Percentiles rank a stretch among this genome's conserved stretches.
phyloP scores from a whole-genome alignment of 2,329 filamentous ascomycete species.

The Penicillium sp. region DNA sequence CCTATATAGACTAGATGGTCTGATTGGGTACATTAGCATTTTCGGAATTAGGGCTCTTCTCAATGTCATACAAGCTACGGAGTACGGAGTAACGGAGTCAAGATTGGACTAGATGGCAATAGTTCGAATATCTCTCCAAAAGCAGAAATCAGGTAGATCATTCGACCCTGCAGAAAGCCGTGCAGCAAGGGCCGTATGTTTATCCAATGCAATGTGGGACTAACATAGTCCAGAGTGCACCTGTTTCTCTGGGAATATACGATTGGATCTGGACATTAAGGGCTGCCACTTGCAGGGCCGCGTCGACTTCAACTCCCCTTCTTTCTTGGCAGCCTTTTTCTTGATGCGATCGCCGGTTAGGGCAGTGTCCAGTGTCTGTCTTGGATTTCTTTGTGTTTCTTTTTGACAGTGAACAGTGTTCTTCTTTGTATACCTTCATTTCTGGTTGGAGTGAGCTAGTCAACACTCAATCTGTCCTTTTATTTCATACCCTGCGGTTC shows the following conservation, averaged over 20 bases:
- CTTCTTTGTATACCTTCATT: neutral
- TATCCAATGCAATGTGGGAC: neutral
- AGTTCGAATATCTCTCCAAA: neutral
- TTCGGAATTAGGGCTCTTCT: neutral
- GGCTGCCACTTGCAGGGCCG: conserved; percentile 1
- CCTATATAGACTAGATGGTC: neutral
- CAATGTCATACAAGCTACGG: neutral
- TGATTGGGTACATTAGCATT: neutral
- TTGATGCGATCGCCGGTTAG: neutral
- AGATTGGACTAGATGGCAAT: neutral
- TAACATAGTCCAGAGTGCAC: neutral
- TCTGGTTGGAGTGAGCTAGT: neutral
- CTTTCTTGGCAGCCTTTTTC: conserved; percentile 8
- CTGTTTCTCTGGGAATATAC: neutral
- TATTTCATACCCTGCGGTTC: neutral
- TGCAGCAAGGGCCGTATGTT: conserved; percentile 1
- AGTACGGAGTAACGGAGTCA: neutral
- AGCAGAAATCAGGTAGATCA: neutral
- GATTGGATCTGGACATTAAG: neutral
- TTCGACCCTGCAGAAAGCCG: conserved; percentile 5
- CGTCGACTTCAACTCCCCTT: conserved; percentile 2
- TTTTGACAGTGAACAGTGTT: neutral
- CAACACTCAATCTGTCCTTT: neutral
- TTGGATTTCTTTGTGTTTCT: neutral
- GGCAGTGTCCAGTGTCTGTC: neutral